Percentiles rank a stretch among this genome's conserved stretches.
Evolutionary conservation across 1,139 yeast species (phyloP).

Genomic region (Sugiyamaella pinicola): DNA sequence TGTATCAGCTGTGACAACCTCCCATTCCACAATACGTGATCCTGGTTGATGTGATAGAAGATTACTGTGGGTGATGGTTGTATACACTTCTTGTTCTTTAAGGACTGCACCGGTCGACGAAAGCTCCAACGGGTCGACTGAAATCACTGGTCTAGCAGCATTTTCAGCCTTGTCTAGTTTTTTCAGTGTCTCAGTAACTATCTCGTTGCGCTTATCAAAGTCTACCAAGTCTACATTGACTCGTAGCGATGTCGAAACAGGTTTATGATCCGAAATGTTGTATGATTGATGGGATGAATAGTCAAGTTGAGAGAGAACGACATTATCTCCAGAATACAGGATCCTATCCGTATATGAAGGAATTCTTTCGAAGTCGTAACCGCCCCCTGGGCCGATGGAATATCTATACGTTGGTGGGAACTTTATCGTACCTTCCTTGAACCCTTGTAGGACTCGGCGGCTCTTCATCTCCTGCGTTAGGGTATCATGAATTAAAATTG

Average conservation of each 20-base stretch:
- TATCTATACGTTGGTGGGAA: conserved; percentile 78
- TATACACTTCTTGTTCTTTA: conserved; percentile 21
- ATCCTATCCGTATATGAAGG: conserved; percentile 86
- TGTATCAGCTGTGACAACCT: conserved; percentile 19
- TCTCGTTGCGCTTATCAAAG: conserved; percentile 42
- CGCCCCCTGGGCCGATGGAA: conserved; percentile 44
- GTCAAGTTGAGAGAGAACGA: conserved; percentile 26
- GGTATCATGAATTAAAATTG: conserved; percentile 61
- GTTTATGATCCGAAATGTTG: conserved; percentile 71
- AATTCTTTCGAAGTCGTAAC: conserved; percentile 58
- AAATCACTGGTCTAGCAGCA: conserved; percentile 46
- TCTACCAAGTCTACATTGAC: conserved; percentile 54
- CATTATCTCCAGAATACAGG: conserved; percentile 41
- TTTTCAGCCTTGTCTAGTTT: conserved; percentile 50
- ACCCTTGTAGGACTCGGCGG: conserved; percentile 61
- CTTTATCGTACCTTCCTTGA: conserved; percentile 60
- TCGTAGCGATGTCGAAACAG: conserved; percentile 59
- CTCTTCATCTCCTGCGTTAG: conserved; percentile 55
- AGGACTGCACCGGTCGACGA: conserved; percentile 28
- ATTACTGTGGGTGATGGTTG: conserved; percentile 20
- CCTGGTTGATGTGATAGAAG: conserved; percentile 15
- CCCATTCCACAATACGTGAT: conserved; percentile 28
- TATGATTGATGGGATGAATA: conserved; percentile 39
- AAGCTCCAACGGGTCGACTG: conserved; percentile 38
- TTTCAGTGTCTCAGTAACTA: conserved; percentile 45